A percentile compares a stretch with the other conserved stretches of the same genome.
phyloP scores from a whole-genome alignment of 2,329 filamentous ascomycete genomes.

The Grosmannia huntii region DNA sequence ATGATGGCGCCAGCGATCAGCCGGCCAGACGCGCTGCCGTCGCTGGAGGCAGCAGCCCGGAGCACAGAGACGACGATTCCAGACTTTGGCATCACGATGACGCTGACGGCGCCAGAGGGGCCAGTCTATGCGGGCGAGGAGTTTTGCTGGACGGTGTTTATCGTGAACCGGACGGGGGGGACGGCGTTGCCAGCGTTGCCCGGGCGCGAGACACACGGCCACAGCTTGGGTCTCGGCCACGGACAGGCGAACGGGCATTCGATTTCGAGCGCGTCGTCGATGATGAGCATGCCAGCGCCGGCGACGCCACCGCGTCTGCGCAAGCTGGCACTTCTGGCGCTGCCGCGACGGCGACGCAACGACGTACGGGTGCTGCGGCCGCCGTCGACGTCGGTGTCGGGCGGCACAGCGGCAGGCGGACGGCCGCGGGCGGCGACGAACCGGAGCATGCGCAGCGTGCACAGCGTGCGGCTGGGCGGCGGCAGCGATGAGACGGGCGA shows the following conservation, averaged over 20 bases:
- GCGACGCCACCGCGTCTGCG: constrained; percentile 29
- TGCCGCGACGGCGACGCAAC: constrained; percentile 50
- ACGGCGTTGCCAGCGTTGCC: not conserved
- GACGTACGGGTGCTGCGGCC: constrained; percentile 40
- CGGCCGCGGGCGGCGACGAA: constrained; percentile 1
- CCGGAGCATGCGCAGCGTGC: not conserved
- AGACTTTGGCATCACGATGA: constrained; percentile 62
- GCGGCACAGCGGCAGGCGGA: not conserved
- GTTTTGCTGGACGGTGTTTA: constrained; percentile 62
- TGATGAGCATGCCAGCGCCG: not conserved
- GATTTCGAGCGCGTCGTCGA: constrained; percentile 21
- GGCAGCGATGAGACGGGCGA: too few species aligned
- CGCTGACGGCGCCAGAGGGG: constrained; percentile 48
- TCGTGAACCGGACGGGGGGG: constrained; percentile 53
- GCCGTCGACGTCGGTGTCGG: constrained; percentile 26
- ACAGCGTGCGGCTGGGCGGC: not conserved
- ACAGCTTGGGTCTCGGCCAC: too few species aligned
- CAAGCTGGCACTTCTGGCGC: constrained; percentile 56
- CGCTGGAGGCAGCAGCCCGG: constrained; percentile 38
- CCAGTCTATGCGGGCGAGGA: constrained; percentile 49
- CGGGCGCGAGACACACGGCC: too few species aligned
- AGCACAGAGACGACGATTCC: constrained; percentile 33
- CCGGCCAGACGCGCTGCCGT: constrained; percentile 47
- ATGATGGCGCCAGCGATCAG: constrained; percentile 43
- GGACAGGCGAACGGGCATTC: constrained; percentile 4